Evolutionary conservation across 441 rosid species (phyloP), one percentile per base, ranked within the genome.

Genomic region (Adansonia rubrostipa): DNA sequence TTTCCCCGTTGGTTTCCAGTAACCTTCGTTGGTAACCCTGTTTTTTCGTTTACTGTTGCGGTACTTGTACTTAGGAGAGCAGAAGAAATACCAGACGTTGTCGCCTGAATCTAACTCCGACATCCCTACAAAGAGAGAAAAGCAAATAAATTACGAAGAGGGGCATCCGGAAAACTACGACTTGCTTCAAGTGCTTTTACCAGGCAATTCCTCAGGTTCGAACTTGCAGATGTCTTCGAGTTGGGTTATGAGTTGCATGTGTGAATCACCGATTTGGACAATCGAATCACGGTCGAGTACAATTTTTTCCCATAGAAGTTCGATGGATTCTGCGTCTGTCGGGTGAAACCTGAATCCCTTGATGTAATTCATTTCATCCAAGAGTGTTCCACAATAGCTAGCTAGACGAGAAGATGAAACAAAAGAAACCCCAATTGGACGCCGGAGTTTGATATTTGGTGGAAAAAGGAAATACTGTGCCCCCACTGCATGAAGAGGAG

Each of bases 291-390:
- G 70, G 47, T 76, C 82, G 45, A 63, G 57, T 60, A 75, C 56
- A 69, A 6, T 13, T 19, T 81, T 85, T 22, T 48, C 75, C 36
- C 73, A 78, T 63, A 83, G 80, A 65, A 40, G 56, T 5, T 72
- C 75, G 14, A 83, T 15, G 62, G 80, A 51, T 77, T 85, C 86
- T 75, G 20, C 64, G 9, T 85, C 88, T 14, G 84, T 81, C 5
- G 88, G 88, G 9, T 72, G 86, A 83, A 83, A 85, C 71, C 88
- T 72, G 79, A 75, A 73, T 17, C 87, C 87, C 70, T 81, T 79
- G 2, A 17, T 0, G n/a, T 54, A 19, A 0, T 42, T 70, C 75
- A 69, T 71, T 42, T 57, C 65, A 48, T 22, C 58, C 64, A 33
- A 61, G 1, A 33, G 36, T 33, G 36, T 33, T 8, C 19, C 73